phyloP scores from a whole-genome alignment of 768 basidiomycete genomes.

The Tephrocybe sp. region DNA sequence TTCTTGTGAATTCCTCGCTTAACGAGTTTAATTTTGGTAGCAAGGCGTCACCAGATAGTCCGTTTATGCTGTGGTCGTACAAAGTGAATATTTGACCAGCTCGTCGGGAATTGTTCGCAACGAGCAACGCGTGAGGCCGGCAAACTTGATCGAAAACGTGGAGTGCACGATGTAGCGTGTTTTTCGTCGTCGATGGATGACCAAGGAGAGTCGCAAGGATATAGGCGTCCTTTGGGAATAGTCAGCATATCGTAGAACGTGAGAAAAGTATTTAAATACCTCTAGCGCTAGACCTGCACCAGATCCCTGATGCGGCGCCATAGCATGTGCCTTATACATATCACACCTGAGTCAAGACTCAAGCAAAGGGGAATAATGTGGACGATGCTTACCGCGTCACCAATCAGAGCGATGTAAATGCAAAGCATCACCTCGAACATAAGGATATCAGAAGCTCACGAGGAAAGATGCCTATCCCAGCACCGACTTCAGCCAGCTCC shows the following conservation, averaged over 20 bases:
- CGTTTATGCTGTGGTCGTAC: conserved; percentile 28
- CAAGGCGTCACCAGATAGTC: conserved; percentile 24
- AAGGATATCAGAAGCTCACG: conserved; percentile 39
- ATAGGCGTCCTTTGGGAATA: conserved; percentile 44
- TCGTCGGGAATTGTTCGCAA: conserved; percentile 35
- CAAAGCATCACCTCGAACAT: conserved; percentile 50
- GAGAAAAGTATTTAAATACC: conserved; percentile 23
- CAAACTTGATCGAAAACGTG: conserved; percentile 49
- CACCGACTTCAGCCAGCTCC: conserved; percentile 54
- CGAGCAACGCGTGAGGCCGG: conserved; percentile 40
- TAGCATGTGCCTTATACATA: conserved; percentile 53
- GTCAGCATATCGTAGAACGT: background rate
- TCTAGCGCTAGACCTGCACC: conserved; percentile 61
- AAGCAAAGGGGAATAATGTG: background rate
- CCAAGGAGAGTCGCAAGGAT: conserved; percentile 43
- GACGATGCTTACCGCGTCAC: conserved; percentile 43
- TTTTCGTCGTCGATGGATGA: conserved; percentile 37
- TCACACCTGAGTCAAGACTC: background rate
- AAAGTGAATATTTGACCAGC: conserved; percentile 44
- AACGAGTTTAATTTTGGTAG: conserved; percentile 35
- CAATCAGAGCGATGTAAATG: conserved; percentile 42
- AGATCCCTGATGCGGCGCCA: conserved; percentile 54
- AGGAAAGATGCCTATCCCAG: conserved; percentile 55
- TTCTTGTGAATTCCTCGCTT: conserved; percentile 39
- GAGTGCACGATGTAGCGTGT: conserved; percentile 40